These are phyloP conservation scores for Salinomyces thailandicus DNA, from an alignment of 2,329 filamentous ascomycete species.

Conservation along the genomic window DNA sequence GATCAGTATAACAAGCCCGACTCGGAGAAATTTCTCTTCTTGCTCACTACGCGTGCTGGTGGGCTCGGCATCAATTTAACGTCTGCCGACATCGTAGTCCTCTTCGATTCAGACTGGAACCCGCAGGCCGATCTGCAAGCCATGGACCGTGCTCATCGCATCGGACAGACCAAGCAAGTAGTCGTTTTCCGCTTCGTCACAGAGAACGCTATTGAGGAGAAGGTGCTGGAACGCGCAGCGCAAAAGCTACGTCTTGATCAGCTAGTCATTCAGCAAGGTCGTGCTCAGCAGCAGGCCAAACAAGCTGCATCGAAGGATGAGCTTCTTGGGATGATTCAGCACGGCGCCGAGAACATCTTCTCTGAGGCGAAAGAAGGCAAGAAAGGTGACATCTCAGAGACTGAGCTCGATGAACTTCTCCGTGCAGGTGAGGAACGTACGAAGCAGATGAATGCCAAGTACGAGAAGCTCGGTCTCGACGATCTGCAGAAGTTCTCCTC, in stretches of 20 bases:
- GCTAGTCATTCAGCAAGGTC: constrained; percentile 94
- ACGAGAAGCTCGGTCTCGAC: constrained; percentile 93
- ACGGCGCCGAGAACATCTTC: constrained; percentile 94
- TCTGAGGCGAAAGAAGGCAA: constrained; percentile 53
- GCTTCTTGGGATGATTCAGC: constrained; percentile 94
- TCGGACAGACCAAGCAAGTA: constrained; percentile 97
- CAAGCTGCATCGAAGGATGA: constrained; percentile 93
- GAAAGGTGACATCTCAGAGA: constrained; percentile 60
- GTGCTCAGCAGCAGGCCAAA: constrained; percentile 81
- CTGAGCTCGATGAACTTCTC: constrained; percentile 84
- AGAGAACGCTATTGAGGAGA: constrained; percentile 96
- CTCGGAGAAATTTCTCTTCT: constrained; percentile 93
- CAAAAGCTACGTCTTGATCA: constrained; percentile 95
- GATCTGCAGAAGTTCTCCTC: constrained; percentile 96
- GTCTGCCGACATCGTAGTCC: constrained; percentile 83
- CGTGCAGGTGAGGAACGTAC: constrained; percentile 80
- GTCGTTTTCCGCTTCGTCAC: constrained; percentile 95
- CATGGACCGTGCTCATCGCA: constrained; percentile 97
- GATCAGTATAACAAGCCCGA: constrained; percentile 96
- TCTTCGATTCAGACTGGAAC: constrained; percentile 98
- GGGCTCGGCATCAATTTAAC: constrained; percentile 96
- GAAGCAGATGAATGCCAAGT: constrained; percentile 80
- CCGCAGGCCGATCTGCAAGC: constrained; percentile 96
- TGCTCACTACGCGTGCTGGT: constrained; percentile 89
- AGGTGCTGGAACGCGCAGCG: constrained; percentile 89